Percentiles rank a stretch among this genome's conserved stretches.
Conservation (phyloP, 1,139 yeast genomes). For the Candida sanyaensis region DNA sequence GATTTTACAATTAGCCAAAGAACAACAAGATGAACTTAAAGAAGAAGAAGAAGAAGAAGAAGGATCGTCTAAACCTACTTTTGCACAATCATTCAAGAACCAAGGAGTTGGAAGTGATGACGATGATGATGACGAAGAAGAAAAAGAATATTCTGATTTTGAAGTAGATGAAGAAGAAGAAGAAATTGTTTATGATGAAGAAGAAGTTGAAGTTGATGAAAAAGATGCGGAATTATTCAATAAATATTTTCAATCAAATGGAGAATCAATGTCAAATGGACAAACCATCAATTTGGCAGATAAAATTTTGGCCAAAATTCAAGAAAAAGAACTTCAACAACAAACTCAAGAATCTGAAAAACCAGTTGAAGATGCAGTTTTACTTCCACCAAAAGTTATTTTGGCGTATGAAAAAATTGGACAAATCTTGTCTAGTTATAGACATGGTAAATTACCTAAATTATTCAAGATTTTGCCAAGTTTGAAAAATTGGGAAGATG, state of each 20-base stretch:
- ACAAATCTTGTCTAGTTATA: slow-evolving; percentile 82
- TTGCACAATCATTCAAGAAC: slow-evolving; percentile 26
- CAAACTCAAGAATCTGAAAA: slow-evolving; percentile 14
- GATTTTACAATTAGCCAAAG: slow-evolving; percentile 84
- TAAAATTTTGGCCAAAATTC: slow-evolving; percentile 85
- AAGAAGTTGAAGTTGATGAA: slow-evolving; percentile 65
- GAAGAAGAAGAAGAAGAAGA: slow-evolving; percentile 68
- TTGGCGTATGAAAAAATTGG: slow-evolving; percentile 94
- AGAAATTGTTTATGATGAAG: slow-evolving; percentile 44
- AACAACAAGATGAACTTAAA: slow-evolving; percentile 87
- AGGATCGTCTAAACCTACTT: slow-evolving; percentile 14
- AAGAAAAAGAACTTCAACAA: slow-evolving; percentile 60
- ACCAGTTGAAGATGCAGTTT: slow-evolving; percentile 50
- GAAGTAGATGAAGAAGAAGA: slow-evolving; percentile 57
- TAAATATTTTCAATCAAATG: slow-evolving; percentile 52
- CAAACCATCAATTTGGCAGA: slow-evolving; percentile 78
- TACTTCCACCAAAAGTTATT: slow-evolving; percentile 92
- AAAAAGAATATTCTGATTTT: slow-evolving; percentile 46
- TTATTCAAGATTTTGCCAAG: slow-evolving; percentile 93
- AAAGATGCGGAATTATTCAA: slow-evolving; percentile 73
- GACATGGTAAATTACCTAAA: slow-evolving; percentile 94
- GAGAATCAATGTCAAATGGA: slow-evolving; percentile 23
- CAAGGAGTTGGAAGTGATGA: slow-evolving; percentile 32
- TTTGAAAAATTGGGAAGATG: slow-evolving; percentile 92
- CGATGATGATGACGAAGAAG: slow-evolving; percentile 39